These are phyloP conservation scores for Hortaea sp. DNA, from an alignment of 2,329 filamentous ascomycete species.

Conservation along the genomic window DNA sequence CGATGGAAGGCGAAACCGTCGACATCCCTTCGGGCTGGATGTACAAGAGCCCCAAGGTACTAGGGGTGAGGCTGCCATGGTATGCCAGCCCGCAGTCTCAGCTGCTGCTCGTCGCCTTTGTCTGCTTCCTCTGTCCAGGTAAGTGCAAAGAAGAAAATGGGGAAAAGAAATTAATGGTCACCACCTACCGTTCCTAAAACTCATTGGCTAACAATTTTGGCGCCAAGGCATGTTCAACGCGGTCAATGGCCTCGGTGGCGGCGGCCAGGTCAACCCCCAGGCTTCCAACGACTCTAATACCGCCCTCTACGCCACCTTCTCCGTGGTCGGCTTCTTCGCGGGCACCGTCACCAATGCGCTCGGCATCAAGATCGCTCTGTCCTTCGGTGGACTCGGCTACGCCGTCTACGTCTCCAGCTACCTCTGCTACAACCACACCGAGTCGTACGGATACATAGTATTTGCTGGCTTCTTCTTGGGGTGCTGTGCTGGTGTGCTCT, in stretches of 20 bases:
- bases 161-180: too few relatives aligned
- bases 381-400: slow-evolving; percentile 68
- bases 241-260: slow-evolving; percentile 41
- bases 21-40: slow-evolving; percentile 37
- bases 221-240: slow-evolving; percentile 41
- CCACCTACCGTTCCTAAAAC: background rate
- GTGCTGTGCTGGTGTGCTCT: slow-evolving; percentile 68
- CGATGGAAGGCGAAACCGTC: slow-evolving; percentile 4
- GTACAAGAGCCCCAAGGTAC: slow-evolving; percentile 34
- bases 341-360: slow-evolving; percentile 68
- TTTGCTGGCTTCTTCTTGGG: slow-evolving; percentile 70
- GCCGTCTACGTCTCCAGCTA: slow-evolving; percentile 63
- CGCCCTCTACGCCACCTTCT: slow-evolving; percentile 64
- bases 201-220: background rate
- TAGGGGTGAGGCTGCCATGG: slow-evolving; percentile 35
- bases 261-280: slow-evolving; percentile 37
- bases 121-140: slow-evolving; percentile 45
- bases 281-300: slow-evolving; percentile 56
- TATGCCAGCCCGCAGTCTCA: slow-evolving; percentile 41
- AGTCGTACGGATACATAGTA: slow-evolving; percentile 60
- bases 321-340: slow-evolving; percentile 53
- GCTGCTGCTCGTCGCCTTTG: slow-evolving; percentile 40
- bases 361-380: slow-evolving; percentile 57
- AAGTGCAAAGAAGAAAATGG: slow-evolving; percentile 3
- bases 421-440: slow-evolving; percentile 58